Evolutionary conservation across 768 basidiomycete species (phyloP), one percentile per base, ranked within the genome.

Genomic region (Rhodotorula diobovata): DNA sequence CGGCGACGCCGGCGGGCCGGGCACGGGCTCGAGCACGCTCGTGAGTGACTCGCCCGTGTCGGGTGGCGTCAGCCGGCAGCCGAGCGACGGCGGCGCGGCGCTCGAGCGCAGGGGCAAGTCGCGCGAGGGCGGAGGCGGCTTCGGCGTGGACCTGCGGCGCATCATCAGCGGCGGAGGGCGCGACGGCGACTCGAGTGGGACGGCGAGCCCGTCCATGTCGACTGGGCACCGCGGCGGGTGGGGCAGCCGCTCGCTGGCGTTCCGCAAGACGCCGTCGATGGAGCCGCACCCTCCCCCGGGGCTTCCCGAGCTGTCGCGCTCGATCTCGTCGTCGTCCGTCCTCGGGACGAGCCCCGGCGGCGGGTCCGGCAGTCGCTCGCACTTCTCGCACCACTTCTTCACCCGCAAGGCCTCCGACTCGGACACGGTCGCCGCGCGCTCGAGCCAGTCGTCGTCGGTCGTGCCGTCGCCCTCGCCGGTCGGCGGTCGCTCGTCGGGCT

Each of bases 21-120:
- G 25, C 23, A 50, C 48, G 25, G 48, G 25, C 25, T 25, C 48
- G 48, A 50, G 48, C 48, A 50, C 48, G 48, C 48, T 50, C 48
- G 48, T 68, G 12, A 68, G 68, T 34, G 76, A 76, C 43, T 54
- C 70, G 1, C 18, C 63, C 9, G 18, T 32, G n/a, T 23, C 18
- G 16, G 67, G 51, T 30, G 48, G 70, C 14, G 71, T 72, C 28
- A 76, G 74, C 34, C 71, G 74, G 0, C 71, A 76, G 30, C 55
- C 74, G 37, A 75, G 74, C 46, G 72, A 65, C 37, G 65, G 61
- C 18, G 61, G 55, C 43, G 51, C 68, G 39, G 50, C 62, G 20
- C 43, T 64, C 48, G 35, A 21, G 25, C 8, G 25, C 10, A 37
- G 41, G 12, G 50, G 67, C 37, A 66, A 66, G 64, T 57, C 56